Percentiles rank a stretch among this genome's conserved stretches.
These are phyloP conservation scores for Gardenia jasminoides DNA, from an alignment of 257 asterid species.

Conservation along the genomic window DNA sequence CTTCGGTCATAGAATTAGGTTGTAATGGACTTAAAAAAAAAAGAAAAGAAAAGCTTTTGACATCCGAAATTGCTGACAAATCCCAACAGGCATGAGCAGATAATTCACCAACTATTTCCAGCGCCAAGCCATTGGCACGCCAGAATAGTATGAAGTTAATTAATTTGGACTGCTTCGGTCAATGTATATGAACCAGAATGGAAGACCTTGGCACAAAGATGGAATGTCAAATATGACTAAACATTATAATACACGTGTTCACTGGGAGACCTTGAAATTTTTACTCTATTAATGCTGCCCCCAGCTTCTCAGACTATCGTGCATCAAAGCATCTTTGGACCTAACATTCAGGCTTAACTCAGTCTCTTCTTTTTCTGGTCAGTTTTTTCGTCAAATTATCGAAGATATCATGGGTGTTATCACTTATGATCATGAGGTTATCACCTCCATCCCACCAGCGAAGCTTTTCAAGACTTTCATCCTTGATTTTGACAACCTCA, in stretches of 20 bases:
- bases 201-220: not conserved
- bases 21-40: no score
- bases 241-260: not conserved
- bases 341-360: not conserved
- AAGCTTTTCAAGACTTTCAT: constrained; percentile 47
- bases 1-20: no score
- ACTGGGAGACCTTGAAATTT: not conserved
- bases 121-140: not conserved
- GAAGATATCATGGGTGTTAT: constrained; percentile 35
- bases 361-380: not conserved
- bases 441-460: constrained; percentile 40
- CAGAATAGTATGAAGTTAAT: not conserved
- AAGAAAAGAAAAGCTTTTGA: no score
- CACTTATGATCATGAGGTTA: constrained; percentile 29
- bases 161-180: no score
- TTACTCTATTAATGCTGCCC: constrained; percentile 11
- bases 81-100: no score
- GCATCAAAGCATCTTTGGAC: not conserved
- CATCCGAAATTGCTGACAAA: not conserved
- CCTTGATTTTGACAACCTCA: constrained; percentile 46
- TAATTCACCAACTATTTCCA: no score
- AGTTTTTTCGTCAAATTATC: no score
- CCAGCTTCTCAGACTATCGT: not conserved
- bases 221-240: not conserved
- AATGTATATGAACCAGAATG: no score